Evolutionary conservation across 1,284 basidiomycete genomes (phyloP), one percentile per base, ranked within the genome.

Genomic region (Pascua sp.): DNA sequence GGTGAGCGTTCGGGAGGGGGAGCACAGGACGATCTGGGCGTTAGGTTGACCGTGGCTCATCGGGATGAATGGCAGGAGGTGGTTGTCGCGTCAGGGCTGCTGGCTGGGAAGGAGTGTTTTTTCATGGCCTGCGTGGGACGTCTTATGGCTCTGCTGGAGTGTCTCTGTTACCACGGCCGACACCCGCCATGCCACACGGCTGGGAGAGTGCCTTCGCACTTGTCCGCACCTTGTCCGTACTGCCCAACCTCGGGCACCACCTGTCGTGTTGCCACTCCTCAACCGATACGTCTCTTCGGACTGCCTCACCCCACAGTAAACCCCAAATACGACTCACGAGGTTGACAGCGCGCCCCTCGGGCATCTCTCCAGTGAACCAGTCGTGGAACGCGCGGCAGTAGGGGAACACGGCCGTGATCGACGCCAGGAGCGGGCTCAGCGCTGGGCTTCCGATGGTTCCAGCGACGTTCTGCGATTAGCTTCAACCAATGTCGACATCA

Each of bases 351-450:
- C 85, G 24, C 24, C 24, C 84, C 2, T 80, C 74, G 32, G 80
- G 72, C 42, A 84, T 80, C 24, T 81, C 79, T 0, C 76, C 52
- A 11, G 51, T 38, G 41, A 53, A 60, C 7, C 45, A 77, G 72
- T 95, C 92, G 62, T 88, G 85, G 79, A 93, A 91, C 1, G 82
- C 86, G 17, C 90, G 84, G 70, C 92, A 96, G 64, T 84, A 81
- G 1, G 80, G 80, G 72, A 95, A 93, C 69, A 83, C 66, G 71
- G 80, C 62, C 79, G 75, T 75, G 3, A 96, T 73, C 0, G 92
- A 95, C 24, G 81, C 76, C 8, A 88, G 71, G 42, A 95, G 81
- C 24, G 87, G 81, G 53, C 80, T 82, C 0, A 87, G 83, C 0
- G 89, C 80, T 47, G 83, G 77, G 4, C 86, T 87, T 39, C 77